Evolutionary conservation across 805 yeast genomes (phyloP).

Genomic region (Sporopachydermia lactativora): DNA sequence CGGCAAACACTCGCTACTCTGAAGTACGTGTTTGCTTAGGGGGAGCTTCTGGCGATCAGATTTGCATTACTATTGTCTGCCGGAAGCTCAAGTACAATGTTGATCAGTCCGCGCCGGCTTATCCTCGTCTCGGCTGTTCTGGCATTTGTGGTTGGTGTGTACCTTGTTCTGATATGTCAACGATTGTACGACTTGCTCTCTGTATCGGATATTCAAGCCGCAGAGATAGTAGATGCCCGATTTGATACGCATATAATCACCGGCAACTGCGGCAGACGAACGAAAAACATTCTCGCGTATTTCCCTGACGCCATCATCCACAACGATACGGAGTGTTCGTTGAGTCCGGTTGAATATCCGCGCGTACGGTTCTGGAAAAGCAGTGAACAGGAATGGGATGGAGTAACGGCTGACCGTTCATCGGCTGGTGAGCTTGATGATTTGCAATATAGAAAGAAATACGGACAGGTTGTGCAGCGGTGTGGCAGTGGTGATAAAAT

Average conservation of each 20-base stretch:
- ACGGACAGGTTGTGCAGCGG: conserved; percentile 11
- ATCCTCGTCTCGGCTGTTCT: too few species aligned
- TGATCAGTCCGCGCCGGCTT: too few species aligned
- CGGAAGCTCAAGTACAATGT: too few species aligned
- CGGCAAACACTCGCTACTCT: too few species aligned
- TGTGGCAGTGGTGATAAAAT: conserved; percentile 8
- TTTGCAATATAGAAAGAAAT: not conserved
- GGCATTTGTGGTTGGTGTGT: too few species aligned
- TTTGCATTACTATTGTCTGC: too few species aligned
- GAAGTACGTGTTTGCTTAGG: too few species aligned
- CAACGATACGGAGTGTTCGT: not conserved
- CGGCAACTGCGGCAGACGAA: not conserved
- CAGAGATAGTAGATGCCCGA: not conserved
- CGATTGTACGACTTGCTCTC: not conserved
- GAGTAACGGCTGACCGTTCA: not conserved
- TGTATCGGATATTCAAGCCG: not conserved
- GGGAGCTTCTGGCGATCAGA: too few species aligned
- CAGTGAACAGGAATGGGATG: not conserved
- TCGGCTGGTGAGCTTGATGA: not conserved
- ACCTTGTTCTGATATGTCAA: not conserved
- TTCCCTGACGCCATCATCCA: conserved; percentile 1
- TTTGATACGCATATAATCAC: not conserved
- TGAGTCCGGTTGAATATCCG: not conserved
- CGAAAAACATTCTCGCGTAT: not conserved
- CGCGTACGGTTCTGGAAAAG: not conserved